Conservation (phyloP, 495 filamentous ascomycete species). For the Oleoguttula mirabilis region DNA sequence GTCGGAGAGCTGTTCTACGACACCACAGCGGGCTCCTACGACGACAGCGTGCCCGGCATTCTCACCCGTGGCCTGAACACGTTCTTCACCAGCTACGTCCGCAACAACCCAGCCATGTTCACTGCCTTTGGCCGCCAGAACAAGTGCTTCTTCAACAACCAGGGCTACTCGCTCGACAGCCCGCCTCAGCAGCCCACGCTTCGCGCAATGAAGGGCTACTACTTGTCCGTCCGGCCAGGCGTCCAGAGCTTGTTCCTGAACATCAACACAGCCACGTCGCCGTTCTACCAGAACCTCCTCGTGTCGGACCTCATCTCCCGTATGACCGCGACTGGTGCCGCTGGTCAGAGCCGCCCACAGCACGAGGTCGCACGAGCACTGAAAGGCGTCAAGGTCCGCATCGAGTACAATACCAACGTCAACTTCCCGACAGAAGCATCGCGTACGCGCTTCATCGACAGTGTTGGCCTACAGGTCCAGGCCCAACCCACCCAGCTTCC, state of each 20-base stretch:
- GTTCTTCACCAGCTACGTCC: slow-evolving; percentile 4
- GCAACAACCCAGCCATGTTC: neutral
- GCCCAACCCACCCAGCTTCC: neutral
- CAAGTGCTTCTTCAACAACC: neutral
- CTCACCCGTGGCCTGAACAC: slow-evolving; percentile 9
- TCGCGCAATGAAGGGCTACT: slow-evolving; percentile 1
- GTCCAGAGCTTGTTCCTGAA: slow-evolving; percentile 1
- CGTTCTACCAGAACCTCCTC: slow-evolving; percentile 1
- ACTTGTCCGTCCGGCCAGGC: slow-evolving; percentile 11
- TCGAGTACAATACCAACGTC: neutral
- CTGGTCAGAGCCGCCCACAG: no score
- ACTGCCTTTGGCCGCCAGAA: neutral
- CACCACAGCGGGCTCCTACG: neutral
- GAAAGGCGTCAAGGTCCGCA: slow-evolving; percentile 7
- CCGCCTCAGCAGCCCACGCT: neutral
- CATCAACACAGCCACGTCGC: slow-evolving; percentile 7
- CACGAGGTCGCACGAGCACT: neutral
- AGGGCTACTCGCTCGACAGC: neutral
- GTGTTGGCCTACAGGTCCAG: neutral
- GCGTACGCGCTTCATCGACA: neutral
- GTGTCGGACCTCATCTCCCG: slow-evolving; percentile 2
- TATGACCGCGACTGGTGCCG: no score
- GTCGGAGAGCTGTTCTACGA: slow-evolving; percentile 1
- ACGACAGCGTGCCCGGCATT: neutral
- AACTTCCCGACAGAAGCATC: neutral